Evolutionary conservation across 2,329 filamentous ascomycete species (phyloP), one percentile per base, ranked within the genome.

Genomic region (Thelonectria olida): DNA sequence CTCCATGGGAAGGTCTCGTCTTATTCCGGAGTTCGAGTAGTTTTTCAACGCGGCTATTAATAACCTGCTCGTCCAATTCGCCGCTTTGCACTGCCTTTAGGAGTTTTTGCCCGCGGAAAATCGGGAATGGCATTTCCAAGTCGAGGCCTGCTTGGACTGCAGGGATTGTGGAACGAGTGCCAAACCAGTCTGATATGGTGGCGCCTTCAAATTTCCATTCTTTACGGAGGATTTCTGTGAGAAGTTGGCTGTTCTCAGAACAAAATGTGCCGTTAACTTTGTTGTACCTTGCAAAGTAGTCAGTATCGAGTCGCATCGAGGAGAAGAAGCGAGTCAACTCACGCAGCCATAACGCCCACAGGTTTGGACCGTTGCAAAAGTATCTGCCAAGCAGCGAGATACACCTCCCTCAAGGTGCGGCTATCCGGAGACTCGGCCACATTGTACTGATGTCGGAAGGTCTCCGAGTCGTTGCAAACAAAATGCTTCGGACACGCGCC

Each of bases 151-250:
- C 66, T 4, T 60, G 48, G 10, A 62, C 23, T 2, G 66, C 15
- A 1, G 17, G 51, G 2, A 38, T n/a, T 0, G 55, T 64, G 2
- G 63, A 49, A 2, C 45, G 63, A 48, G 66, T 68, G 1, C 66
- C 65, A 10, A 68, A 68, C 65, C 65, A 67, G 22, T 68, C 66
- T 3, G 66, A 68, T 60, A 68, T 68, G 44, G 48, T 25, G 7
- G 56, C 10, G 2, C 66, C 66, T 23, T 67, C 22, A 17, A 45
- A 67, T 0, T 49, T 45, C 66, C 66, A 68, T 38, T 68, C 63
- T 2, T 57, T 22, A 15, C 65, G 54, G 0, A 68, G 22, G 3
- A 68, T 51, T 0, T 45, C 50, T 2, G 63, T 12, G 0, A 52
- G 58, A 1, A 67, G 42, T 2, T 25, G 22, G 2, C 27, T 13